Percentiles rank a stretch among this genome's conserved stretches.
phyloP scores from a whole-genome alignment of 495 filamentous ascomycete species.

The Neurospora hispaniola region DNA sequence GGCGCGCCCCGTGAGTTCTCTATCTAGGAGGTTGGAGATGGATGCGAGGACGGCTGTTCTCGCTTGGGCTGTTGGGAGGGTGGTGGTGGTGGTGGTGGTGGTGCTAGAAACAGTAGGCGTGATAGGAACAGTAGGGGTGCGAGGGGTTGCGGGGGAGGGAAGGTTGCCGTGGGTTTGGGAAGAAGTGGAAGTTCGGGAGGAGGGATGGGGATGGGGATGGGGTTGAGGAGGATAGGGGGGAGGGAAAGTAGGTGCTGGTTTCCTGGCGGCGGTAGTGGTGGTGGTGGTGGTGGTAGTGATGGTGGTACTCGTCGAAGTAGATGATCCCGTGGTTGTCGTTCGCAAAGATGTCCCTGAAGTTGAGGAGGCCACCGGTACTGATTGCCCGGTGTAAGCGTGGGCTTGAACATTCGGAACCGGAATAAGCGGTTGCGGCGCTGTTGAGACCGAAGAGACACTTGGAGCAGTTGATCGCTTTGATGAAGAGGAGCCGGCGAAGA shows the following conservation, averaged over 20 bases:
- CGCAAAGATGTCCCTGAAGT: not conserved
- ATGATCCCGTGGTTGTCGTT: not conserved
- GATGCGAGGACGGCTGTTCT: constrained; percentile 68
- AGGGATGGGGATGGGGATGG: not conserved
- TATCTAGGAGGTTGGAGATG: constrained; percentile 62
- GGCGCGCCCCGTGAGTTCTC: constrained; percentile 61
- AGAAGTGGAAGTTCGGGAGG: not conserved
- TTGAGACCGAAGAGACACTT: not conserved
- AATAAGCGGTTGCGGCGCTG: not conserved
- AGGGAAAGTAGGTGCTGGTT: not conserved
- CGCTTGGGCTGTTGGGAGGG: constrained; percentile 41
- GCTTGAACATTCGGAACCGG: not conserved
- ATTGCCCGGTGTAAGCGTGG: not conserved
- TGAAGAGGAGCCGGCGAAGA: not conserved
- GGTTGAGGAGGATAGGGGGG: not conserved
- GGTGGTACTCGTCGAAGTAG: not conserved
- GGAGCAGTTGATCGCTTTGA: not conserved
- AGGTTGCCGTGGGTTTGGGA: not conserved
- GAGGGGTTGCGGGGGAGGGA: not conserved
- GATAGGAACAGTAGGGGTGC: not conserved
- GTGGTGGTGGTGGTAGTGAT: not conserved
- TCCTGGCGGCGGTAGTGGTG: not conserved
- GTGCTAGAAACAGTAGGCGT: not conserved
- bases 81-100: not conserved
- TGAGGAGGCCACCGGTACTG: not conserved